These are phyloP conservation scores for Didymellaceae sp. DNA, from an alignment of 2,329 filamentous ascomycete species.

Conservation along the genomic window DNA sequence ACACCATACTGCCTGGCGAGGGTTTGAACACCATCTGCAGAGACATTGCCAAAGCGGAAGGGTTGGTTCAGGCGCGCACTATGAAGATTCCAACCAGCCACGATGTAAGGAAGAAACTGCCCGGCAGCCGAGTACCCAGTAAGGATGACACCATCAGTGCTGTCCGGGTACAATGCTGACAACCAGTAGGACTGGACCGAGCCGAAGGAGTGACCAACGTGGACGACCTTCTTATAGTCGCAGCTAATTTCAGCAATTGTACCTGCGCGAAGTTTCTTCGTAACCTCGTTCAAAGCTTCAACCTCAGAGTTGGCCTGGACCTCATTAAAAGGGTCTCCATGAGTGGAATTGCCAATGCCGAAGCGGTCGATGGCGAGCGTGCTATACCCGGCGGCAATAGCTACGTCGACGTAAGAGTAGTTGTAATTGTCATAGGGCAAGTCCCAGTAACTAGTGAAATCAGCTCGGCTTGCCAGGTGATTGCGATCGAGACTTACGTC, in stretches of 20 bases:
- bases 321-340: constrained; percentile 65
- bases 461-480: not conserved
- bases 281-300: constrained; percentile 63
- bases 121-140: constrained; percentile 64
- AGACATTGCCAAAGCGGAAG: constrained; percentile 48
- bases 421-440: constrained; percentile 63
- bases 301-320: constrained; percentile 66
- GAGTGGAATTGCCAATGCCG: constrained; percentile 65
- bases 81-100: constrained; percentile 57
- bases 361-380: constrained; percentile 69
- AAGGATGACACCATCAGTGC: constrained; percentile 65
- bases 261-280: constrained; percentile 56
- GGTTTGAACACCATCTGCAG: constrained; percentile 18
- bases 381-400: constrained; percentile 63
- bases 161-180: constrained; percentile 58
- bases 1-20: constrained; percentile 21
- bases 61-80: constrained; percentile 53
- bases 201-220: constrained; percentile 71
- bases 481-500: constrained; percentile 38
- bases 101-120: constrained; percentile 53
- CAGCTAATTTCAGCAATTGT: constrained; percentile 52
- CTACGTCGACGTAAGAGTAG: constrained; percentile 67
- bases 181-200: constrained; percentile 65
- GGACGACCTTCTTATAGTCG: constrained; percentile 56
- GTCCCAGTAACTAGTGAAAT: constrained; percentile 64